phyloP scores from a whole-genome alignment of 2,329 filamentous ascomycete genomes.

The Botrytis medusae region DNA sequence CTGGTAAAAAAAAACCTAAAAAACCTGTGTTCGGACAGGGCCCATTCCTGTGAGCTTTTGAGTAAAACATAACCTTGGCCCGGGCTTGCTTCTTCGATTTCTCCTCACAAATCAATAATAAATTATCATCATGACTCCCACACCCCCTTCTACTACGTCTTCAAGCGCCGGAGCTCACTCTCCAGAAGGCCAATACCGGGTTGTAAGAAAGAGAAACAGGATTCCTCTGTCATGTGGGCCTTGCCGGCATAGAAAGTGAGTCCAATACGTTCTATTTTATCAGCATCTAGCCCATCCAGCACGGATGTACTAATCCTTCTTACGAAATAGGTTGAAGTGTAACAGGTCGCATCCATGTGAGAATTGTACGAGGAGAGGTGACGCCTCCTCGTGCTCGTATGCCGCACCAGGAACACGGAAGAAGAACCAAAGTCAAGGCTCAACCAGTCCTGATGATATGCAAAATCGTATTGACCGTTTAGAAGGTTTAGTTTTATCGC shows the following conservation, averaged over 20 bases:
- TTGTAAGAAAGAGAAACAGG: slow-evolving; percentile 88
- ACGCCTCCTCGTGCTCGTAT: slow-evolving; percentile 81
- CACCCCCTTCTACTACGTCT: slow-evolving; percentile 74
- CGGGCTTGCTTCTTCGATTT: slow-evolving; percentile 24
- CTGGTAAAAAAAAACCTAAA: slow-evolving; percentile 21
- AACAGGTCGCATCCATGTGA: slow-evolving; percentile 89
- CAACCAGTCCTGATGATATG: slow-evolving; percentile 84
- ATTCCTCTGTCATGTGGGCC: slow-evolving; percentile 89
- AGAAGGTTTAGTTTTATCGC: slow-evolving; percentile 84
- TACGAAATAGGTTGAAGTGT: slow-evolving; percentile 69
- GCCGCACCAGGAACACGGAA: slow-evolving; percentile 69
- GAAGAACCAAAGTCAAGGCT: slow-evolving; percentile 66
- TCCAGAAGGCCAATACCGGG: slow-evolving; percentile 80
- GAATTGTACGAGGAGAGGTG: slow-evolving; percentile 88
- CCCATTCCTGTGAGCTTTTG: slow-evolving; percentile 28
- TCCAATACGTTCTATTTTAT: slow-evolving; percentile 28
- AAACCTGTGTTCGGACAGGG: slow-evolving; percentile 21
- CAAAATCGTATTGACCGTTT: slow-evolving; percentile 96
- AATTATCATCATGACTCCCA: slow-evolving; percentile 62
- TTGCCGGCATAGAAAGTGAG: slow-evolving; percentile 87
- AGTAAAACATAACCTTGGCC: slow-evolving; percentile 23
- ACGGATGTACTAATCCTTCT: slow-evolving; percentile 41
- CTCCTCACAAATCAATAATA: slow-evolving; percentile 25
- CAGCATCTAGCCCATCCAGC: slow-evolving; percentile 24
- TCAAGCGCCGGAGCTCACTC: slow-evolving; percentile 73